phyloP scores from a whole-genome alignment of 345 rosid species.

The Populus tremula region DNA sequence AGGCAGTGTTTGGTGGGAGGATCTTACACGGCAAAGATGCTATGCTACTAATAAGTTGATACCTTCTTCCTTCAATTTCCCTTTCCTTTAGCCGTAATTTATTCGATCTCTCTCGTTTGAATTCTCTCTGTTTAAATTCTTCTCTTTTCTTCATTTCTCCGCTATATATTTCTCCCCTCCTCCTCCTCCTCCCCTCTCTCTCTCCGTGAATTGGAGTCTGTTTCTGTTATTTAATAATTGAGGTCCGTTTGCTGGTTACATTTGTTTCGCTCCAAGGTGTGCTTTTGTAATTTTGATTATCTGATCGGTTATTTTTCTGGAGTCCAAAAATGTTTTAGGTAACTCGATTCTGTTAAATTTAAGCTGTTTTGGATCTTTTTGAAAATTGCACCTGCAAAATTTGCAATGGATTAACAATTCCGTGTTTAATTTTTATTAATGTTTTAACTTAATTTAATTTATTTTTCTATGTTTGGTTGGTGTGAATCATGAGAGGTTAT shows the following conservation, averaged over 20 bases:
- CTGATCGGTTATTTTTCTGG: not conserved
- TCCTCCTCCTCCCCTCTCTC: not conserved
- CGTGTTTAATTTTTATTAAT: not conserved
- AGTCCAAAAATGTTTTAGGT: not conserved
- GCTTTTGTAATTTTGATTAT: not conserved
- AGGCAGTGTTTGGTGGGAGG: constrained; percentile 15
- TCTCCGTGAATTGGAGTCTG: not conserved
- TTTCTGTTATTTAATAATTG: not conserved
- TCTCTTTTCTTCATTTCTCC: constrained; percentile 10
- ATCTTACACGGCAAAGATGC: constrained; percentile 41
- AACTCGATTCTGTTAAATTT: not conserved
- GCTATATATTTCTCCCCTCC: not conserved
- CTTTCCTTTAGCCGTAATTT: constrained; percentile 54
- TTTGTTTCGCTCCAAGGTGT: not conserved
- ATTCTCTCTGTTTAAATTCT: constrained; percentile 20
- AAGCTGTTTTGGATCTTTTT: constrained; percentile 12
- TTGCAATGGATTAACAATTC: not conserved
- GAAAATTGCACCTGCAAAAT: constrained; percentile 1
- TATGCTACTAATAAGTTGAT: constrained; percentile 18
- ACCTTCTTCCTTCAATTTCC: constrained; percentile 39
- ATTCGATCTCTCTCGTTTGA: constrained; percentile 34
- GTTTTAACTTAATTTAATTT: no score
- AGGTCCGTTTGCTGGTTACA: constrained; percentile 9
- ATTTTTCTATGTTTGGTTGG: not conserved
- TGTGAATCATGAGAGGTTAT: not conserved